Base-by-base conservation (phyloP, 768 basidiomycete species). In the Trametes punicea region DNA sequence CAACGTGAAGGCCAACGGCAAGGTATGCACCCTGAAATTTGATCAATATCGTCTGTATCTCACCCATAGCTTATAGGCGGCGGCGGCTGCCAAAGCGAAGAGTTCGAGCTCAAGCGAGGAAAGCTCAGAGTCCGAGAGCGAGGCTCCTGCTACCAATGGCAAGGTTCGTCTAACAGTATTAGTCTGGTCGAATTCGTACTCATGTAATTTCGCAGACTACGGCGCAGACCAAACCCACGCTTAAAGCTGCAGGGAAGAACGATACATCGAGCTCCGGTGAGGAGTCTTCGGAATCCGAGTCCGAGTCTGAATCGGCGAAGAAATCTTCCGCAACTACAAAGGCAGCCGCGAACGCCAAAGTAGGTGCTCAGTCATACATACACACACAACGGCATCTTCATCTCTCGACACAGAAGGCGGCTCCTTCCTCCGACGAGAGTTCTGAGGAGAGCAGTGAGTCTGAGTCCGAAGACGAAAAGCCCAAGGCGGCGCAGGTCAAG, bases 241-340 rank as follows among this genome's bases (percentile, higher is more conserved):
- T 42, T n/a, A 53, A 59, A 36, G 47, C 48, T 29, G 52, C 36
- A 1, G 48, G 25, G 8, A 56, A 56, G 33, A 41, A 51, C 27
- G 50, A 46, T 33, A 45, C 62, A 40, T 63, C 65, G 23, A 63
- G 57, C 44, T 65, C 64, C 18, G 62, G 62, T 31, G 65, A 65
- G n/a, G 62, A 62, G 18, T 64, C 64, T n/a, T 70, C 69, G n/a
- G n/a, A n/a, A n/a, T n/a, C 34, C 23, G 56, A 57, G 16, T 67
- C 67, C 23, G 57, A 59, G 42, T 46, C 44, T 16, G 68, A 68
- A 20, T 54, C 57, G 38, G 82, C 82, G 36, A 82, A 84, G 65
- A 80, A 81, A 64, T 75, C 48, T 38, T 26, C 53, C 26, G 45
- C 46, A 15, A 33, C 45, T 26, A 33, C 81, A 56, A 83, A 84